Base-by-base conservation (phyloP, 768 basidiomycete genomes). In the Pleurotus djamor region DNA sequence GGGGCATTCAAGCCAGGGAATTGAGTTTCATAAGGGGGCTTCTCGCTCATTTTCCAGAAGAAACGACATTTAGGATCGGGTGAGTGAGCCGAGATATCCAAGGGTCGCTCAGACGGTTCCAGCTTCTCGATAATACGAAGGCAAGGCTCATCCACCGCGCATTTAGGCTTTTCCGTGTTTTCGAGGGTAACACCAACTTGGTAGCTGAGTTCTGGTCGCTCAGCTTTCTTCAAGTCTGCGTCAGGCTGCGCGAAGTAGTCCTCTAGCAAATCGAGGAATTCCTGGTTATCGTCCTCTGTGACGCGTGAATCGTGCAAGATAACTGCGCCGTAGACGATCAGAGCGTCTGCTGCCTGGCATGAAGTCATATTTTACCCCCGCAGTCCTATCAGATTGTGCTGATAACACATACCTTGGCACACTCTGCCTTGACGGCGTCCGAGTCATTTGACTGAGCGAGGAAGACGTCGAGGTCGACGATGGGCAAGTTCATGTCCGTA, bases 11-110 rank as follows among this genome's bases (percentile, higher is more conserved):
- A 72, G 0, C 76, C 80, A 0, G 93, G 92, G 68, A 88, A 97
- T 55, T 81, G 77, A 0, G 92, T 92, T 65, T 87, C 75, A 63
- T 94, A 93, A 4, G 92, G 91, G 1, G 91, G 90, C 12, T 73
- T 74, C 59, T 84, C 81, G 61, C 79, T 79, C 91, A 94, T 92
- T 67, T 81, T 89, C 87, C 90, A 94, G 74, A 94, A 94, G 77
- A 94, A 97, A 62, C 96, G 83, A 70, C 93, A 96, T 72, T 98
- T 98, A 0, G 96, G 96, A 71, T 98, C 96, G 1, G 94, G 92
- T 5, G 83, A 79, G 62, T 92, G 89, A 5, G 80, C 88, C 32
- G 79, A 78, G 59, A 92, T 87, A 71, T 98, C 96, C 52, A 98
- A 72, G 5, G 96, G 96, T 34, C 96, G 74, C 67, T 98, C 92